These are phyloP conservation scores for Leishmania mexicana DNA, from an alignment of 208 protist species.

Conservation along the genomic window DNA sequence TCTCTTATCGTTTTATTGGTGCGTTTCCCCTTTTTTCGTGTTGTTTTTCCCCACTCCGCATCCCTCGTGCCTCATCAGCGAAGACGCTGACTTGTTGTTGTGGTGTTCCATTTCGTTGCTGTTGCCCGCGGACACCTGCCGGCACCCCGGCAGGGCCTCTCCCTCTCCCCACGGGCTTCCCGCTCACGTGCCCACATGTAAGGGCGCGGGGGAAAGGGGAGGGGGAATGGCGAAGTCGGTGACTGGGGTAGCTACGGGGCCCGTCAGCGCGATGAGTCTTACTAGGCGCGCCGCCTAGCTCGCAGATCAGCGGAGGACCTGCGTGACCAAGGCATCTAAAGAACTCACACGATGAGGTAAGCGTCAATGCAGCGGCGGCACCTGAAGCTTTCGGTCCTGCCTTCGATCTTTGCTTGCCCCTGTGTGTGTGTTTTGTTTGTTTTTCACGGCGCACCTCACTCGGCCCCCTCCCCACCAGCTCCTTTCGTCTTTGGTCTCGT, in stretches of 20 bases:
- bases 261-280: not conserved
- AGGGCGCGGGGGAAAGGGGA: not conserved
- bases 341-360: not conserved
- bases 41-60: not conserved
- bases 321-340: not conserved
- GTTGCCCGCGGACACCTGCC: no score
- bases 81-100: not conserved
- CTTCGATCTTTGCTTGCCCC: not conserved
- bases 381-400: constrained; percentile 1
- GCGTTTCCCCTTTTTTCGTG: not conserved
- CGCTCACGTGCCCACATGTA: not conserved
- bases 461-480: not conserved
- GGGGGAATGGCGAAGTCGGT: not conserved
- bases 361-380: not conserved
- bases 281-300: not conserved
- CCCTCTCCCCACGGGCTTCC: not conserved
- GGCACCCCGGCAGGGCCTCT: not conserved
- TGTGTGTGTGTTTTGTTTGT: not conserved
- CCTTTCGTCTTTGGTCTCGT: not conserved
- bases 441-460: constrained; percentile 1
- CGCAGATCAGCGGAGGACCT: not conserved
- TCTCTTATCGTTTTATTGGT: not conserved
- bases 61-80: not conserved
- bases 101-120: no score
- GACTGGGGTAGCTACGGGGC: not conserved